A percentile compares a stretch with the other conserved stretches of the same genome.
Evolutionary conservation across 257 asterid species (phyloP).

Genomic region (Nemophila menziesii): DNA sequence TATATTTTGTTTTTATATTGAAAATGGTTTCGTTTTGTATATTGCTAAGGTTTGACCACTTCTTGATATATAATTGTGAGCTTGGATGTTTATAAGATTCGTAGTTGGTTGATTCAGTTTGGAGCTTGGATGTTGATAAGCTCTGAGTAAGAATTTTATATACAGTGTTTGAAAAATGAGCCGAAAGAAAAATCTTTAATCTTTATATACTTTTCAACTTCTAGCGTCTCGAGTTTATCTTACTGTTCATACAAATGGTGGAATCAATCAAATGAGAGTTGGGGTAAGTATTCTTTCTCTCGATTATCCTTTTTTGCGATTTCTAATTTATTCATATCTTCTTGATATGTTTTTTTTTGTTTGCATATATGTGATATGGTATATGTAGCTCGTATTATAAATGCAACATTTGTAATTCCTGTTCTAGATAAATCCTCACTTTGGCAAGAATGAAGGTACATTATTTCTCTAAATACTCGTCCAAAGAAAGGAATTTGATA

Average conservation of each 20-base stretch:
- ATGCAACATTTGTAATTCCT: constrained; percentile 96
- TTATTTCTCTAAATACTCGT: background rate
- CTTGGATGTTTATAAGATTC: too few species aligned
- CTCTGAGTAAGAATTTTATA: constrained; percentile 49
- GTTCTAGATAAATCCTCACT: constrained; percentile 85
- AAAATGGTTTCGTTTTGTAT: too few species aligned
- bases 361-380: constrained; percentile 97
- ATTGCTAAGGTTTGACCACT: too few species aligned
- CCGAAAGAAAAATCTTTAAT: background rate
- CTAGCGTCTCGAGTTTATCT: constrained; percentile 72
- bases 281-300: constrained; percentile 49
- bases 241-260: constrained; percentile 88
- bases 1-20: too few species aligned
- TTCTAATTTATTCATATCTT: background rate
- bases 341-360: too few species aligned
- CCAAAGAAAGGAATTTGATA: background rate
- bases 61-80: too few species aligned
- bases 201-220: constrained; percentile 34
- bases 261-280: constrained; percentile 95
- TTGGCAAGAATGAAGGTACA: constrained; percentile 90
- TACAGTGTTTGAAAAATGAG: background rate
- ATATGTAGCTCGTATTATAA: constrained; percentile 84
- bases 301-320: constrained; percentile 1
- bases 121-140: constrained; percentile 32
- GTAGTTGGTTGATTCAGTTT: constrained; percentile 56